phyloP scores from a whole-genome alignment of 352 stramenopile species.

The Globisporangium emineosum region DNA sequence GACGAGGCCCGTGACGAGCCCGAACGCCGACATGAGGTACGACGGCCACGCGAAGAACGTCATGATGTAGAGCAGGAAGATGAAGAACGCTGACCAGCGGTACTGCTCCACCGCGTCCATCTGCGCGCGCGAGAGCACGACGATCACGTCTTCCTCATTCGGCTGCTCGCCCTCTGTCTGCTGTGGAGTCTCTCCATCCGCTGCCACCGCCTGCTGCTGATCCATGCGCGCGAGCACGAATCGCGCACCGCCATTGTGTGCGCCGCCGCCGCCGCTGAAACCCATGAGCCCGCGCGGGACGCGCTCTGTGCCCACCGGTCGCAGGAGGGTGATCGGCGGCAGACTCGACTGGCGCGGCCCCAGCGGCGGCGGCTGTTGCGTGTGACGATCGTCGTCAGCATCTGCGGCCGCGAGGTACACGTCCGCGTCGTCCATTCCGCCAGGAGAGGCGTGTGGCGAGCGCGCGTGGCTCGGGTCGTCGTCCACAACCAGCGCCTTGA shows the following conservation, averaged over 20 bases:
- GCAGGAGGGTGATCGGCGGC: conserved; percentile 11
- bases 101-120: conserved; percentile 33
- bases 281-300: neutral
- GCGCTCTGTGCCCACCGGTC: neutral
- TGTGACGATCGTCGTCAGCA: neutral
- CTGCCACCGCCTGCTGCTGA: neutral
- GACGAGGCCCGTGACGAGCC: conserved; percentile 24
- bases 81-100: conserved; percentile 35
- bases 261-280: neutral
- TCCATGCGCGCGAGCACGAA: conserved; percentile 6
- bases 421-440: neutral
- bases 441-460: neutral
- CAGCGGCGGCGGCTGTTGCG: neutral
- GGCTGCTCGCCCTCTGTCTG: conserved; percentile 5
- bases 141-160: conserved; percentile 17
- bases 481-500: neutral
- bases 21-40: conserved; percentile 28
- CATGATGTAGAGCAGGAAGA: conserved; percentile 31
- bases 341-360: conserved; percentile 2
- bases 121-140: conserved; percentile 33
- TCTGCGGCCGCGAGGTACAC: conserved; percentile 6
- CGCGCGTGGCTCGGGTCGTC: neutral
- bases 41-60: conserved; percentile 31
- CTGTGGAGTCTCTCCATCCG: neutral
- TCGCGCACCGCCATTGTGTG: neutral